These are phyloP conservation scores for Aegilops longissima DNA, from an alignment of 176 grass and related monocot genomes.

Conservation along the genomic window DNA sequence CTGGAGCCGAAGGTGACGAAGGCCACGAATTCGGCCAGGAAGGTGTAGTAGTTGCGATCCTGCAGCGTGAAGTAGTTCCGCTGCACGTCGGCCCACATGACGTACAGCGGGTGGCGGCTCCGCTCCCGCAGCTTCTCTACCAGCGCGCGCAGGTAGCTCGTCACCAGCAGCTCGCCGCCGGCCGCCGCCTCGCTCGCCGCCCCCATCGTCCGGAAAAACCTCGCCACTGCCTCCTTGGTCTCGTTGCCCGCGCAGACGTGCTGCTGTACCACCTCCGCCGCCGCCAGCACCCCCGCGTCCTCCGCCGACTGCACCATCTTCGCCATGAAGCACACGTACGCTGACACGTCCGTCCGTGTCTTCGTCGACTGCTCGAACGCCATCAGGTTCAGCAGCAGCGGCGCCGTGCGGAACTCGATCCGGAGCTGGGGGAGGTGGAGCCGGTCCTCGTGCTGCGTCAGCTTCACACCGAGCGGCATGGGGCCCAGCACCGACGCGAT, in stretches of 20 bases:
- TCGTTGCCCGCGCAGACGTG: constrained; percentile 5
- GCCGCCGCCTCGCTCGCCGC: constrained; percentile 30
- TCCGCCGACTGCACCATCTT: constrained; percentile 49
- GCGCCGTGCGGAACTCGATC: constrained; percentile 42
- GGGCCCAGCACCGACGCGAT: constrained; percentile 41
- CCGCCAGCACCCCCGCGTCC: constrained; percentile 37
- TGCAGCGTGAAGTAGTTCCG: constrained; percentile 58
- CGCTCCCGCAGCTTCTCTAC: constrained; percentile 34
- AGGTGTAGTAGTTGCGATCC: too few relatives aligned
- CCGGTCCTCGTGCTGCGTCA: constrained; percentile 40
- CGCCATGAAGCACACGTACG: constrained; percentile 56
- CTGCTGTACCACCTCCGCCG: constrained; percentile 48
- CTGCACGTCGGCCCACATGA: constrained; percentile 60
- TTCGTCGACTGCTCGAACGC: constrained; percentile 42
- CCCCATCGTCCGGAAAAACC: constrained; percentile 31
- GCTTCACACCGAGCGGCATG: constrained; percentile 43
- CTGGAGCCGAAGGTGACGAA: too few relatives aligned
- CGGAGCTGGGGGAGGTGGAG: constrained; percentile 37
- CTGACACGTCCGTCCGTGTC: constrained; percentile 27
- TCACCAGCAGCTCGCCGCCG: constrained; percentile 28
- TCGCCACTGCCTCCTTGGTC: constrained; percentile 33
- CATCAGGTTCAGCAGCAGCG: constrained; percentile 57
- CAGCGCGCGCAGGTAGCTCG: constrained; percentile 26
- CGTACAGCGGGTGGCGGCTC: constrained; percentile 45
- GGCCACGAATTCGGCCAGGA: too few relatives aligned